Evolutionary conservation across 139 green algal genomes (phyloP), one percentile per base, ranked within the genome.

Genomic region (Coccomyxa sp.): DNA sequence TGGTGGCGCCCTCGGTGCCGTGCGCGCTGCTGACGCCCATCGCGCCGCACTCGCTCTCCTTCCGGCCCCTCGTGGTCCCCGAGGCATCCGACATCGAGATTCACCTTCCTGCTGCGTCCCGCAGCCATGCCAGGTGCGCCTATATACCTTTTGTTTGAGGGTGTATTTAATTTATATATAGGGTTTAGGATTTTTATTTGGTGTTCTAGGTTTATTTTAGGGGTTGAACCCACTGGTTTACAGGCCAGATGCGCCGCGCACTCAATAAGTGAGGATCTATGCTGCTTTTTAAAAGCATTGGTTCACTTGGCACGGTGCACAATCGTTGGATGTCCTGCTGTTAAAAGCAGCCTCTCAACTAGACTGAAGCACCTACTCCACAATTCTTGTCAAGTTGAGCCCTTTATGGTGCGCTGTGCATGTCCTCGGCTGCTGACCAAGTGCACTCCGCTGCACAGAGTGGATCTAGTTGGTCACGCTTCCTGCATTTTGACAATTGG

Each of bases 1-100:
- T 98, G 90, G 92, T 98, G 0, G 92, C 95, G 7, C 95, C 95
- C 60, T 91, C 80, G 15, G 95, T 98, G 67, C 94, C 95, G 7
- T 95, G 94, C 87, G 96, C 93, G 23, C 86, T 98, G 27, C 79
- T 97, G 81, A 96, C 95, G 10, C 95, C 95, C 38, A 93, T 98
- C 30, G 94, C 93, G 1, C 94, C 95, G 4, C 92, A 95, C 77
- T 95, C 91, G 4, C 91, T 98, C 10, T 96, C 91, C 13, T 96
- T 95, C 89, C 68, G 83, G 58, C 95, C 95, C 0, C 75, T 98
- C 60, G 92, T 98, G 7, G 91, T 98, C 10, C 95, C 95, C 0
- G 94, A 97, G 86, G 85, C 85, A 31, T 93, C 88, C 21, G 89
- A 92, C 25, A 92, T 97, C 25, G 88, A 93, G 82, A 89, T 98